Base-by-base conservation (phyloP, 257 asterid genomes). In the Nicotiana benthamiana region DNA sequence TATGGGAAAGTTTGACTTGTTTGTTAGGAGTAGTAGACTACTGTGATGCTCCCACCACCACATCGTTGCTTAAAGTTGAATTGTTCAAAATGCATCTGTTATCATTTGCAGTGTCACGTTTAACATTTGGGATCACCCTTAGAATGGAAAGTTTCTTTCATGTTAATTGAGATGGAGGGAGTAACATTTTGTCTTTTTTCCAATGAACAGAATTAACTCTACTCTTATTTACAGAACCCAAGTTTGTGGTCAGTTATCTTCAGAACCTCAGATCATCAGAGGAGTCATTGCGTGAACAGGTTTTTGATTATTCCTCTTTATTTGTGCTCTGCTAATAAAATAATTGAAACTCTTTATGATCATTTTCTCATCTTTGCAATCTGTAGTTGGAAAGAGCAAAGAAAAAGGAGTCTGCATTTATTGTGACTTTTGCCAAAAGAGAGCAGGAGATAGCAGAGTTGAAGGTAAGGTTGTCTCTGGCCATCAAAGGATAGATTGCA, bases 401-500 rank as follows among this genome's bases (percentile, higher is more conserved):
- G 92, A 94, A 92, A 85, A 96, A 94, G 84, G 99, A 96, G 87
- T 98, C 97, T 75, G 99, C 97, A 68, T 93, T 95, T 87, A 94
- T 96, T 77, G 95, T 96, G 80, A 94, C 98, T 52, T 93, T 96
- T 90, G 97, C 97, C 16, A 96, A 96, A 84, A 91, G 99, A 80
- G 99, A 96, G 88, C 99, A 92, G 87, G 99, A 96, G 92, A 96
- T 96, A 87, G 96, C 99, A 83, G 99, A 96, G 82, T 85, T 96
- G 90, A 96, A 95, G 99, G 99, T 92, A 76, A 67, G 86, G 77
- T 74, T 48, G 16, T 24, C 78, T 13, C 48, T 46, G 78, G 7
- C 15, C 60, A 13, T 48, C 9, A 0, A 74, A 48, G 24, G 78
- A 48, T 72, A 13, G 60, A 72, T 22, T 43, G 40, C 77, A 15